Conservation (phyloP, 139 green algal genomes). For the Tetradesmus obliquus region DNA sequence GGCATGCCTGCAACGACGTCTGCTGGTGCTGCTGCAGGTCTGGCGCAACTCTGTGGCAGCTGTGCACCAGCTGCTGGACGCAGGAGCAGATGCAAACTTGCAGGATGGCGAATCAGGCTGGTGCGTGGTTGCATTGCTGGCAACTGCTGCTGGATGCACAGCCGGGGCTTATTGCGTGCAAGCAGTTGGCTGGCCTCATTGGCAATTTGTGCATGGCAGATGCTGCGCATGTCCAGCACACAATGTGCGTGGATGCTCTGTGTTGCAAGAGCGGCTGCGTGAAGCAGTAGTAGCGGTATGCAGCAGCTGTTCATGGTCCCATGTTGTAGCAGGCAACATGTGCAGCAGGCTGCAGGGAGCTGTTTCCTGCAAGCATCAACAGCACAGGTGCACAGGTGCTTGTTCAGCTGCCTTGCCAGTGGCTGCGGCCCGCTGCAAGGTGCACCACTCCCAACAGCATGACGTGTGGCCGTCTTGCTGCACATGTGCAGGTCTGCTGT, state of each 20-base stretch:
- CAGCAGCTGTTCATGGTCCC: not conserved
- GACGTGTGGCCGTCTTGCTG: too few species aligned
- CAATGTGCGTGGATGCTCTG: too few species aligned
- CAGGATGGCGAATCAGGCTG: slow-evolving; percentile 82
- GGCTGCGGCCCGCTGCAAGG: not conserved
- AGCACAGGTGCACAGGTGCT: not conserved
- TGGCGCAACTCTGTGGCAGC: slow-evolving; percentile 72
- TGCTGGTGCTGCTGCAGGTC: slow-evolving; percentile 55
- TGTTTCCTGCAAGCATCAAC: not conserved
- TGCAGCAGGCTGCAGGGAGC: not conserved
- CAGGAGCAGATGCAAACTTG: slow-evolving; percentile 57
- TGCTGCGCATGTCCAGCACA: too few species aligned
- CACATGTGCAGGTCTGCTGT: slow-evolving; percentile 69
- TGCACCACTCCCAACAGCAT: not conserved
- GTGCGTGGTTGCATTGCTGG: slow-evolving; percentile 43
- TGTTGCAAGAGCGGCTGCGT: too few species aligned
- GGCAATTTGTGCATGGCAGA: too few species aligned
- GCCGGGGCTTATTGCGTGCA: too few species aligned
- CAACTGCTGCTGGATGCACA: not conserved
- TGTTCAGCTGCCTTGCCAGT: not conserved
- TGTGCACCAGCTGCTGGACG: slow-evolving; percentile 65
- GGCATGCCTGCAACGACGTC: not conserved
- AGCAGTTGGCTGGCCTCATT: too few species aligned
- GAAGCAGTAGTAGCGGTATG: not conserved
- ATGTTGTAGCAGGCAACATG: not conserved